Conservation (phyloP, 257 asterid species). For the Rehmannia glutinosa region DNA sequence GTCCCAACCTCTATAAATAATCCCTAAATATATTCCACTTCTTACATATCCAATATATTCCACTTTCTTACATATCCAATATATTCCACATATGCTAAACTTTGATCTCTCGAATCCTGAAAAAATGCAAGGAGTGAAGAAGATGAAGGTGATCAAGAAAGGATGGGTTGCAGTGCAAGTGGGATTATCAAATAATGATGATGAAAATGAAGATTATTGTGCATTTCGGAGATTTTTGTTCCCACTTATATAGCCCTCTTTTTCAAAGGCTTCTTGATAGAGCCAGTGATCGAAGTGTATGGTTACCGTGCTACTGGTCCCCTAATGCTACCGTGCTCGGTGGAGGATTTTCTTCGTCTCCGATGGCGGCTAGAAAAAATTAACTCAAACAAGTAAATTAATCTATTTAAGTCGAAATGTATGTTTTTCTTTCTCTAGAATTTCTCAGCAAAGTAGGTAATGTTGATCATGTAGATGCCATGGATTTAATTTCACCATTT, state of each 20-base stretch:
- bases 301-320: conserved; percentile 18
- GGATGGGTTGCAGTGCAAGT: too few relatives aligned
- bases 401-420: too few relatives aligned
- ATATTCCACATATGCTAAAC: too few relatives aligned
- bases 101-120: too few relatives aligned
- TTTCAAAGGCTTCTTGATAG: conserved; percentile 30
- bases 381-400: not conserved
- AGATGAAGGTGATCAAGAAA: conserved; percentile 22
- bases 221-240: conserved; percentile 17
- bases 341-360: not conserved
- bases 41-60: too few relatives aligned
- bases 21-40: too few relatives aligned
- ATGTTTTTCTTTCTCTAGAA: too few relatives aligned
- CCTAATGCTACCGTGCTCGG: not conserved
- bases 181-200: conserved; percentile 6
- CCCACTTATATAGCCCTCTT: conserved; percentile 31
- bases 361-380: not conserved
- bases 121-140: not conserved
- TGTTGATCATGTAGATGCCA: too few relatives aligned
- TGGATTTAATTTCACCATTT: too few relatives aligned
- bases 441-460: too few relatives aligned
- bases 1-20: too few relatives aligned
- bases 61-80: too few relatives aligned
- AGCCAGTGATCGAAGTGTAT: conserved; percentile 31
- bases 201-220: not conserved